These are phyloP conservation scores for Phialophora expanda DNA, from an alignment of 2,329 filamentous ascomycete species.

Conservation along the genomic window DNA sequence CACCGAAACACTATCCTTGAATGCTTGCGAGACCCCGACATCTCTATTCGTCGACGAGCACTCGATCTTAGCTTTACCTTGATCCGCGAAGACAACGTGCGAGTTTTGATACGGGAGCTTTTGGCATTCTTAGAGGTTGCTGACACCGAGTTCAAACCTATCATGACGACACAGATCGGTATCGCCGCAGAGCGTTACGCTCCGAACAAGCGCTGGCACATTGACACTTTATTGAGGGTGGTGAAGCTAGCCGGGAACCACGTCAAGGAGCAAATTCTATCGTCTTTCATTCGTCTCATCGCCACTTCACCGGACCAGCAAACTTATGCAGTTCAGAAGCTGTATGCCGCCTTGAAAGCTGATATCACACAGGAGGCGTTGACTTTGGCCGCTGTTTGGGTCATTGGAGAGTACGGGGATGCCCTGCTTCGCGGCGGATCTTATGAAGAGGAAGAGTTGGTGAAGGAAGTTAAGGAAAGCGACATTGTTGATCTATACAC, in stretches of 20 bases:
- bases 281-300: constrained; percentile 93
- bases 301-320: constrained; percentile 93
- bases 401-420: constrained; percentile 96
- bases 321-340: constrained; percentile 93
- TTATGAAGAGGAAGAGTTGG: constrained; percentile 91
- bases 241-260: constrained; percentile 93
- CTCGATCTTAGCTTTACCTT: constrained; percentile 96
- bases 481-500: constrained; percentile 93
- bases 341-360: constrained; percentile 88
- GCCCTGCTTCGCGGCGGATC: constrained; percentile 84
- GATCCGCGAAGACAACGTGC: constrained; percentile 95
- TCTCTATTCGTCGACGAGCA: constrained; percentile 94
- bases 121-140: constrained; percentile 95
- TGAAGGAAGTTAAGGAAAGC: constrained; percentile 79
- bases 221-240: constrained; percentile 95
- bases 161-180: constrained; percentile 97
- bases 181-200: constrained; percentile 95
- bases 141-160: constrained; percentile 97
- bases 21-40: constrained; percentile 94
- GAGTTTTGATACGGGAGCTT: constrained; percentile 89
- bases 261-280: constrained; percentile 96
- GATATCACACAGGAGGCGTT: constrained; percentile 97
- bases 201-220: constrained; percentile 97
- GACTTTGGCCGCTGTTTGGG: constrained; percentile 92
- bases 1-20: constrained; percentile 98